These are phyloP conservation scores for Lepiota venenata DNA, from an alignment of 768 basidiomycete species.

Conservation along the genomic window DNA sequence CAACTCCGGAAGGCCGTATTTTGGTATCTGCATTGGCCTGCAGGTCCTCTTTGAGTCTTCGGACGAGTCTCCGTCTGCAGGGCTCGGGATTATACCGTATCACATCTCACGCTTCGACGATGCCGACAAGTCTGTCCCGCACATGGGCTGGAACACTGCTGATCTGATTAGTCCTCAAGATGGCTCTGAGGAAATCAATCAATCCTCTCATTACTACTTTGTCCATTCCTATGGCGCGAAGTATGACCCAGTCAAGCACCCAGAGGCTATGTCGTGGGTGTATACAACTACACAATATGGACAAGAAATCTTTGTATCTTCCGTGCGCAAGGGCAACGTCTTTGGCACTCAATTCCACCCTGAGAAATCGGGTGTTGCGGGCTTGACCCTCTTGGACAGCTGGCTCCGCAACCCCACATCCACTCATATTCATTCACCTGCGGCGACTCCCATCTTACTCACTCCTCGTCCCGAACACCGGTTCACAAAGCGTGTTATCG, in stretches of 20 bases:
- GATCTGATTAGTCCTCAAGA: conserved; percentile 49
- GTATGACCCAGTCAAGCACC: conserved; percentile 55
- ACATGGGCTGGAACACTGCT: conserved; percentile 95
- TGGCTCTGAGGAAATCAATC: conserved; percentile 43
- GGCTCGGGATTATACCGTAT: conserved; percentile 84
- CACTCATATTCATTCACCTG: conserved; percentile 29
- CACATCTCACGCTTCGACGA: conserved; percentile 73
- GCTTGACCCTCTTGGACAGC: conserved; percentile 70
- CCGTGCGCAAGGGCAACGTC: conserved; percentile 77
- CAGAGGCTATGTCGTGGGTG: conserved; percentile 67
- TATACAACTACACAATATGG: conserved; percentile 93
- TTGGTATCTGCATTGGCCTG: conserved; percentile 98
- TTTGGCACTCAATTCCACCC: conserved; percentile 98
- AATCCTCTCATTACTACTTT: conserved; percentile 84
- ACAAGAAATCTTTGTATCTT: conserved; percentile 85
- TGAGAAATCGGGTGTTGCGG: conserved; percentile 92
- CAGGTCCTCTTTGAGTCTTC: conserved; percentile 92
- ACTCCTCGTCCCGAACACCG: conserved; percentile 50
- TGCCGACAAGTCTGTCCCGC: conserved; percentile 84
- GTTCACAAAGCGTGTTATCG: conserved; percentile 92
- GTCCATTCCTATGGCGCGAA: conserved; percentile 93
- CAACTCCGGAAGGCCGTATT: conserved; percentile 85
- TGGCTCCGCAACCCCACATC: conserved; percentile 69
- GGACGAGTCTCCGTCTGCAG: conserved; percentile 68
- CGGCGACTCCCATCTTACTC: conserved; percentile 31